A percentile compares a stretch with the other conserved stretches of the same genome.
phyloP scores from a whole-genome alignment of 140 eudicot genomes.

The Oenanthe javanica region DNA sequence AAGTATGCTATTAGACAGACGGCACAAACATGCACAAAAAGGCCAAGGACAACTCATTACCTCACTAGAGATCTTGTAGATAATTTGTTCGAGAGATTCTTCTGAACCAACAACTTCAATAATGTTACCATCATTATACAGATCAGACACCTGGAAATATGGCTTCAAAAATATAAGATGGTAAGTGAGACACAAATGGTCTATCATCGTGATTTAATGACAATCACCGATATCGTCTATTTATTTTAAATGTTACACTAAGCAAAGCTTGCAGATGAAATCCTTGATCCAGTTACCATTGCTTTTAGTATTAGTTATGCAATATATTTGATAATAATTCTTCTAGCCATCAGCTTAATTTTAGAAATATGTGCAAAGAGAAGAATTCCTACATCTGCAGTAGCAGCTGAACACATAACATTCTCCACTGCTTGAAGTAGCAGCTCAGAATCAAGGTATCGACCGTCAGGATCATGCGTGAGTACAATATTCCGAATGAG shows the following conservation, averaged over 20 bases:
- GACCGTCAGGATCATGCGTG: conserved; percentile 57
- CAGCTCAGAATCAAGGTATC: conserved; percentile 42
- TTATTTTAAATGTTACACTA: too few relatives aligned
- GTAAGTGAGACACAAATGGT: too few relatives aligned
- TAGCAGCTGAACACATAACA: conserved; percentile 34
- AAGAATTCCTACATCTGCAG: conserved; percentile 17
- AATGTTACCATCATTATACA: conserved; percentile 18
- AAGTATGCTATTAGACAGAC: background rate
- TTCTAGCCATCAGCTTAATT: background rate
- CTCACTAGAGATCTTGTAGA: conserved; percentile 49
- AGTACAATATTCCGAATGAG: conserved; percentile 48
- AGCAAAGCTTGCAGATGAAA: conserved; percentile 7
- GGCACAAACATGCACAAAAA: background rate
- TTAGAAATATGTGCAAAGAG: background rate
- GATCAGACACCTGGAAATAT: conserved; percentile 43
- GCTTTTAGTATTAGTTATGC: background rate
- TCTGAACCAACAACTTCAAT: conserved; percentile 27
- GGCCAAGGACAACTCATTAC: conserved; percentile 27
- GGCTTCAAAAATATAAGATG: too few relatives aligned
- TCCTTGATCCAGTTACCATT: conserved; percentile 4
- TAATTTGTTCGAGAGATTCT: conserved; percentile 36
- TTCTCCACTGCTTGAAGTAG: conserved; percentile 55
- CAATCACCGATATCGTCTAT: too few relatives aligned
- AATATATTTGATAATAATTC: background rate
- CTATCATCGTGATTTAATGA: too few relatives aligned